Percentiles rank a stretch among this genome's conserved stretches.
Evolutionary conservation across 495 filamentous ascomycete genomes (phyloP).

Genomic region (Tirmania nivea): DNA sequence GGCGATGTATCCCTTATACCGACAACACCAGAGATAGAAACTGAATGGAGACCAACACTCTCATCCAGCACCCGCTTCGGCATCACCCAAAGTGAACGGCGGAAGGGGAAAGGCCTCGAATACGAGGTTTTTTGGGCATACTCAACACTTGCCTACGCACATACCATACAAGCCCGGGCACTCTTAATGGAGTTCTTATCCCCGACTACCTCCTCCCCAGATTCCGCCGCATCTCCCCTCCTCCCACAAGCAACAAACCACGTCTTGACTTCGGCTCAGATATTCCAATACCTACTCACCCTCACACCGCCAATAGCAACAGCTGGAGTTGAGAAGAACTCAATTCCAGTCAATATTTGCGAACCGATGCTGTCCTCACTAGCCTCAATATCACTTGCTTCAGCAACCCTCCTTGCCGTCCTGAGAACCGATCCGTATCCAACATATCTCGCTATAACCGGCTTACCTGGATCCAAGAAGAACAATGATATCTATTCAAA

Average conservation of each 20-base stretch:
- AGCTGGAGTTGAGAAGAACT: no score
- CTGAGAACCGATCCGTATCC: constrained; percentile 88
- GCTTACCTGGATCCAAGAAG: no score
- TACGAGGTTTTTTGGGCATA: constrained; percentile 65
- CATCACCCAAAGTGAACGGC: constrained; percentile 21
- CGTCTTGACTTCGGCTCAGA: constrained; percentile 56
- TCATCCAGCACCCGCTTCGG: constrained; percentile 19
- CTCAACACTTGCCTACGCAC: constrained; percentile 49
- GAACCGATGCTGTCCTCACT: constrained; percentile 46
- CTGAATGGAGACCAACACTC: constrained; percentile 58
- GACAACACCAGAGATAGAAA: constrained; percentile 22
- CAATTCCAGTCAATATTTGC: constrained; percentile 32
- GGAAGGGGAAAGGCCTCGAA: constrained; percentile 51
- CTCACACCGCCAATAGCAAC: constrained; percentile 5
- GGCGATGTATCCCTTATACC: constrained; percentile 44
- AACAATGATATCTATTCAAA: constrained; percentile 2
- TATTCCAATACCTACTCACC: constrained; percentile 44
- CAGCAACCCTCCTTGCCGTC: constrained; percentile 75
- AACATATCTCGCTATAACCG: constrained; percentile 20
- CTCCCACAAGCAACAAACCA: constrained; percentile 55
- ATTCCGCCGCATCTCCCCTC: constrained; percentile 41
- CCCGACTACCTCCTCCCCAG: background rate
- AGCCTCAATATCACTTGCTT: constrained; percentile 50
- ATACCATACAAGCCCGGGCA: constrained; percentile 45
- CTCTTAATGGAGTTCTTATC: constrained; percentile 24